Conservation (phyloP, 306 rosid genomes). For the Ammopiptanthus mongolicus region DNA sequence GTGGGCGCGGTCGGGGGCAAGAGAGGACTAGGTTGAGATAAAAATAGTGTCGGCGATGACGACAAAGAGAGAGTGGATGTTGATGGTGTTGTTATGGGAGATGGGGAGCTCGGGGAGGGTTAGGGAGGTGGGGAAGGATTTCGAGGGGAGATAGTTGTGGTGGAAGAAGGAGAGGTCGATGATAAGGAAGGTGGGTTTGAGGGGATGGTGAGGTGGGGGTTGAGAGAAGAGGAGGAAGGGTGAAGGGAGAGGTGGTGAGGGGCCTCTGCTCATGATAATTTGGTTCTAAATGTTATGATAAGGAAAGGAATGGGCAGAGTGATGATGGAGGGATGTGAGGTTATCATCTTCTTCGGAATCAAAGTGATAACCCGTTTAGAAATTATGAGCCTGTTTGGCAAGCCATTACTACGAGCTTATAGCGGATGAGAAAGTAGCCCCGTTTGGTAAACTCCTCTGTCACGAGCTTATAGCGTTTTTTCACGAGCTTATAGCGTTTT, state of each 20-base stretch:
- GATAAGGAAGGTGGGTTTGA: conserved; percentile 65
- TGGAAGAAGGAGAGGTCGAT: conserved; percentile 57
- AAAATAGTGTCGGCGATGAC: conserved; percentile 34
- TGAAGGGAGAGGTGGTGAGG: conserved; percentile 54
- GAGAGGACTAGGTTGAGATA: conserved; percentile 33
- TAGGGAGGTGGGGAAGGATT: conserved; percentile 54
- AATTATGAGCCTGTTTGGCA: too few relatives aligned
- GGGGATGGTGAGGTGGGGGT: conserved; percentile 30
- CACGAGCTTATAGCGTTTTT: too few relatives aligned
- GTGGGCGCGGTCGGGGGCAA: conserved; percentile 49
- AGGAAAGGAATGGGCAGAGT: too few relatives aligned
- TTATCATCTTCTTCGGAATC: too few relatives aligned
- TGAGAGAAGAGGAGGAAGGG: conserved; percentile 58
- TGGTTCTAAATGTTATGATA: too few relatives aligned
- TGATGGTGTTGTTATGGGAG: conserved; percentile 42
- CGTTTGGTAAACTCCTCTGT: too few relatives aligned
- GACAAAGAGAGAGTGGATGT: conserved; percentile 45
- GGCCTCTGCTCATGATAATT: too few relatives aligned
- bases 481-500: too few relatives aligned
- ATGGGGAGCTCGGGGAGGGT: conserved; percentile 62
- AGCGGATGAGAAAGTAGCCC: too few relatives aligned
- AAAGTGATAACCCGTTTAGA: too few relatives aligned
- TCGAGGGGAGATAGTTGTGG: conserved; percentile 19
- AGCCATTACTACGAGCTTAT: too few relatives aligned
- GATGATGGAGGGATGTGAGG: too few relatives aligned